Percentiles rank a stretch among this genome's conserved stretches.
phyloP scores from a whole-genome alignment of 2,329 filamentous ascomycete genomes.

The Aspergillus persii region DNA sequence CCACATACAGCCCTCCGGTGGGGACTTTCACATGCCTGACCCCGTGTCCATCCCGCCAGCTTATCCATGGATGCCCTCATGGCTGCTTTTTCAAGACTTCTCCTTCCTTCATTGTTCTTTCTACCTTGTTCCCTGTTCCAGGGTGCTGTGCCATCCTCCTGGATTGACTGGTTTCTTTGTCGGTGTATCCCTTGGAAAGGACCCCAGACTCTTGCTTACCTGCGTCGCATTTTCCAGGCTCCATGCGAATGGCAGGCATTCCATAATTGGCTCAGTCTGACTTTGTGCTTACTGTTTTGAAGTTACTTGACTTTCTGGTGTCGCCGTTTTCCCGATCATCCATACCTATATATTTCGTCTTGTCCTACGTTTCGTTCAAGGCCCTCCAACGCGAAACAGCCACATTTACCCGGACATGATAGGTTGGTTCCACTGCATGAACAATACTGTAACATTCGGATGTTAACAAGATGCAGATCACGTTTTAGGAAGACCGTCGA shows the following conservation, averaged over 20 bases:
- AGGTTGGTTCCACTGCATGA: slow-evolving; percentile 19
- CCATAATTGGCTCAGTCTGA: neutral
- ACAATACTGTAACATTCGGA: neutral
- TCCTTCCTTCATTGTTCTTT: neutral
- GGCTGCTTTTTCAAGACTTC: neutral
- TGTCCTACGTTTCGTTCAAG: no score
- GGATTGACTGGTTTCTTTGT: neutral
- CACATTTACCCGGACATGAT: slow-evolving; percentile 25
- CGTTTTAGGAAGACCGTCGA: slow-evolving; percentile 84
- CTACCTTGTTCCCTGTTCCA: neutral
- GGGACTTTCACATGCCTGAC: slow-evolving; percentile 25
- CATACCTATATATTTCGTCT: no score
- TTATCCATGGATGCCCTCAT: slow-evolving; percentile 9
- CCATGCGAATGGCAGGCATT: neutral
- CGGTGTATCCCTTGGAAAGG: neutral
- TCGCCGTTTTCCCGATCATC: no score
- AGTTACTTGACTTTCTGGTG: neutral
- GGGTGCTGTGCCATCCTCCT: neutral
- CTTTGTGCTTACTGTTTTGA: neutral
- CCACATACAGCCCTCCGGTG: slow-evolving; percentile 3
- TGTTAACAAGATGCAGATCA: slow-evolving; percentile 61
- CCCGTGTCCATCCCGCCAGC: slow-evolving; percentile 4
- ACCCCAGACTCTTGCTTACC: neutral
- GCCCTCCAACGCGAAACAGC: neutral
- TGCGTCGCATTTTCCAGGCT: neutral